Base-by-base conservation (phyloP, 257 asterid species). In the Rauvolfia tetraphylla region DNA sequence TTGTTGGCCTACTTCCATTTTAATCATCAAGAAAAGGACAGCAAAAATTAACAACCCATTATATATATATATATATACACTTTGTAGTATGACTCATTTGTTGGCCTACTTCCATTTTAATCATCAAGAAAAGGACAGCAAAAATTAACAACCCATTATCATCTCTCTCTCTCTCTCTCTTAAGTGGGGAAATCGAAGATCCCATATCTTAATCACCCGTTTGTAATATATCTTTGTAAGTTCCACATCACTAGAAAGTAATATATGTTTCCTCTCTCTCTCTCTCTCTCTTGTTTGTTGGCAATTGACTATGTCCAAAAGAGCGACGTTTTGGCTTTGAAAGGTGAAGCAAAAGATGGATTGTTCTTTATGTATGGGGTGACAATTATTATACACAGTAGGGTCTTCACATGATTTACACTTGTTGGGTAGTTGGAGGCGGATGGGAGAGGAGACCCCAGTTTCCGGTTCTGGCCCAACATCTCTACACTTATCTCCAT, bases 1-100 rank as follows among this genome's bases (percentile, higher is more conserved):
- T 23, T 39, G 48, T 68, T 53, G 59, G 46, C 39, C 20, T 68
- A 53, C 20, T 56, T 76, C 59, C 48, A 62, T 54, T 67, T 68
- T 56, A 68, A 68, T 76, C 80, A 68, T 68, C 42, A 76, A 17
- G 48, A 56, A 39, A 76, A 68, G 34, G 49, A 68, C 75, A 76
- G 36, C 34, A 18, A 51, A 27, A 48, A 17, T 29, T 41, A 54
- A 27, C 44, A 15, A 41, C 57, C 41, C 58, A 68, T 48, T 54
- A 27, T 9, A 31, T n/a, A n/a, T n/a, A n/a, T 78, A 39, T 76
- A 54, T 54, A 56, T 46, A 46, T 46, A 46, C 10, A 12, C 15
- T 67, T 0, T 76, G 4, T 23, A 49, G 12, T 8, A 31, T 48
- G 63, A 5, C n/a, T 46, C 38, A 56, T 76, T 23, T 39, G 48